A percentile compares a stretch with the other conserved stretches of the same genome.
Conservation (phyloP, 139 green algal species). For the Volvox reticuliferus region DNA sequence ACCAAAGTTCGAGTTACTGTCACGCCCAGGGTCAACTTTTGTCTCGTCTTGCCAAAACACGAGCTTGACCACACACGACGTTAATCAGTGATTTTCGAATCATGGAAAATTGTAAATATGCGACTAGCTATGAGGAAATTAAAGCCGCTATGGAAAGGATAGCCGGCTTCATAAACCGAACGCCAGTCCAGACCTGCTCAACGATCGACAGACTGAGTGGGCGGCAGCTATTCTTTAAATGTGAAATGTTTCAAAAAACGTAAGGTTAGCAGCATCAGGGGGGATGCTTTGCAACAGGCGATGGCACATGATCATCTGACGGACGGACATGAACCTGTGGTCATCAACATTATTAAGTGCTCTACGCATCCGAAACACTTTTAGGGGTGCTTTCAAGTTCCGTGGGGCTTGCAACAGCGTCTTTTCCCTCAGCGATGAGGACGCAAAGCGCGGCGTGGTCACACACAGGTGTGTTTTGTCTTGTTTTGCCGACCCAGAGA, state of each 20-base stretch:
- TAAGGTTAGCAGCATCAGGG: slow-evolving; percentile 3
- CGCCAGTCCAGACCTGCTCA: slow-evolving; percentile 59
- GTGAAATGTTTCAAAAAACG: slow-evolving; percentile 75
- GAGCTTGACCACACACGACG: neutral
- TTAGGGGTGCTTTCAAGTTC: slow-evolving; percentile 78
- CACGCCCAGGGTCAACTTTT: no score
- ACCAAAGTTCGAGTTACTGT: no score
- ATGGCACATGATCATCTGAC: neutral
- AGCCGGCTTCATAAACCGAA: slow-evolving; percentile 47
- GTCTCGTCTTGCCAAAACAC: no score
- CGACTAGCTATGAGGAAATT: slow-evolving; percentile 52
- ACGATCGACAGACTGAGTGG: neutral
- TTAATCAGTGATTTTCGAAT: neutral
- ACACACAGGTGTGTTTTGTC: slow-evolving; percentile 68
- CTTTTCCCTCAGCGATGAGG: slow-evolving; percentile 64
- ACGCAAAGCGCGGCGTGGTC: slow-evolving; percentile 69
- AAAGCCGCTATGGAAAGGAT: slow-evolving; percentile 65
- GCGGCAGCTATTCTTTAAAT: slow-evolving; percentile 78
- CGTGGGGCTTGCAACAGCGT: slow-evolving; percentile 82
- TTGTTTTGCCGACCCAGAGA: no score
- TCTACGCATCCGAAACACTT: neutral
- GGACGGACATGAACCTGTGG: neutral
- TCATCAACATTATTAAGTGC: neutral
- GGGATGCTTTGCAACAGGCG: slow-evolving; percentile 12
- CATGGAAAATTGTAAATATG: slow-evolving; percentile 35